Evolutionary conservation across 2,329 filamentous ascomycete genomes (phyloP), one percentile per base, ranked within the genome.

Genomic region (Pseudogymnoascus destructans): DNA sequence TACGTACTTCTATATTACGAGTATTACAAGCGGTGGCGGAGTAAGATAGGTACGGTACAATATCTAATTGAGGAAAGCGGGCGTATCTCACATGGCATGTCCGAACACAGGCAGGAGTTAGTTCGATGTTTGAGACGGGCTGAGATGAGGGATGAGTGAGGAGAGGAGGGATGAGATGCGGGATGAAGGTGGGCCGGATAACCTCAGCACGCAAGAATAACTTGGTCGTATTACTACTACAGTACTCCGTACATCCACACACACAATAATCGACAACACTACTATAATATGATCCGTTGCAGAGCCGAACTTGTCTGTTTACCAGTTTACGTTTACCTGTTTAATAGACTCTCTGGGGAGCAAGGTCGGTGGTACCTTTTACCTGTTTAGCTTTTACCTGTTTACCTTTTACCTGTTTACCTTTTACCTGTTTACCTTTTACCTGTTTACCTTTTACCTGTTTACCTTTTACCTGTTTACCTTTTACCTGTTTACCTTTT

Each of bases 121-220:
- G 30, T 52, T 17, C n/a, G 21, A 49, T 30, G 46, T 49, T 49
- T 49, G 42, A 49, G 42, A 49, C 42, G 21, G 23, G 42, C 23
- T 46, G 46, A 52, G 46, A 27, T 49, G 42, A 49, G 42, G 42
- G 42, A 49, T 49, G 27, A n/a, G 15, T 17, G 35, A 36, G n/a
- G 17, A n/a, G 17, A 19, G n/a, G 19, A 42, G 38, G n/a, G 19
- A 42, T 19, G 36, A 52, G 46, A 52, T 52, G 46, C 46, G 46
- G 46, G 46, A 52, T 19, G 23, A 30, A 52, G 25, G 46, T n/a
- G 46, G 13, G 3, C 3, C 8, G 21, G 23, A 27, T 27, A 27
- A 15, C 21, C 23, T 17, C 25, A 52, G 46, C 46, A 52, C 46
- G n/a, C 46, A 52, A 49, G 13, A 49, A 52, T 30, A 30, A n/a